Base-by-base conservation (phyloP, 2,329 filamentous ascomycete genomes). In the Botrytis deweyae region DNA sequence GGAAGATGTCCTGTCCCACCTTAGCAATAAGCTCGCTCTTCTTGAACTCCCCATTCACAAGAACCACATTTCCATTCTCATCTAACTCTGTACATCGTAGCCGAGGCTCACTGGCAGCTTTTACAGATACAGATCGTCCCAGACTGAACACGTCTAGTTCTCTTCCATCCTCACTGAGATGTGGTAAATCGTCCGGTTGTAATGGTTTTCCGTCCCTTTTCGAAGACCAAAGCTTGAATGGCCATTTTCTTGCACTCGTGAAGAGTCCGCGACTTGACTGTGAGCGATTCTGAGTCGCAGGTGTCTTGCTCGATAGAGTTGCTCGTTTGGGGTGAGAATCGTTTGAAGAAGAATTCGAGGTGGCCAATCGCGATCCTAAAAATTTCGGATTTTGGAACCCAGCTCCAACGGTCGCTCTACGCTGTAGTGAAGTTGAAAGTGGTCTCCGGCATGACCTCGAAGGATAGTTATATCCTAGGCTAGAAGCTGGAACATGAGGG, bases 21-120 rank as follows among this genome's bases (percentile, higher is more conserved):
- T 96, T 98, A 71, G 95, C 94, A 82, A 98, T 98, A 65, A 99
- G 86, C 84, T 99, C 96, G 80, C 91, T 96, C 87, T 99, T 99
- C 84, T 96, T 97, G 83, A 98, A 98, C 83, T 98, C 96, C 74
- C 94, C 94, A 81, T 97, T 97, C 33, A 97, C 92, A 74, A 98
- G 86, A 33, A 95, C 97, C 40, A 98, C 94, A 79, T 97, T 92
- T 59, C 96, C 96, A 80, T 93, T 90, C 82, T 95, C 94, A 79
- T 98, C 94, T 74, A 98, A 93, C 83, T 99, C 96, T 1, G 96
- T 99, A 81, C 96, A 99, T 72, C 96, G 89, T 77, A 99, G 86
- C 74, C 94, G 91, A 44, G 95, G 89, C 82, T 98, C 94, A 73
- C 95, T 91, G 40, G 92, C 91, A 4, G 93, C 92, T 83, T 95